phyloP scores from a whole-genome alignment of 176 grass and related monocot genomes.

The Aegilops bicornis region DNA sequence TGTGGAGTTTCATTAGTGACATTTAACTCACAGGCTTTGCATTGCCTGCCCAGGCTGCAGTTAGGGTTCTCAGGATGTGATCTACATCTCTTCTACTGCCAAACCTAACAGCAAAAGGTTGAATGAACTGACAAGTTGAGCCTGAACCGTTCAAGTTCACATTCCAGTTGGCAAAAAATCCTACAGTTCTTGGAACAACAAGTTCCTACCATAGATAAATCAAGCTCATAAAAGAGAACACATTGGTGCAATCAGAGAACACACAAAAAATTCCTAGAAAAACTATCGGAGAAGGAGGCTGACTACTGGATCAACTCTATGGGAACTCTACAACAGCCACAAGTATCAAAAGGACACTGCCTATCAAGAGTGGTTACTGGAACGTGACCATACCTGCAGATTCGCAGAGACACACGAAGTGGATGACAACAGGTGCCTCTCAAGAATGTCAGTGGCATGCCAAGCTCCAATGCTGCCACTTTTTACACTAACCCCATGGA shows the following conservation, averaged over 20 bases:
- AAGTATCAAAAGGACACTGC: background rate
- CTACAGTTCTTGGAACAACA: background rate
- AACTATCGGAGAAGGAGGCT: background rate
- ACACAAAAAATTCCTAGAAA: background rate
- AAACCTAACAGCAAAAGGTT: background rate
- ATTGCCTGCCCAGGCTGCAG: background rate
- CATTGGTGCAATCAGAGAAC: background rate
- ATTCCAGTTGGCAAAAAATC: background rate
- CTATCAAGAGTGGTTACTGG: background rate
- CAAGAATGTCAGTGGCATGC: background rate
- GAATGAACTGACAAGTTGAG: background rate
- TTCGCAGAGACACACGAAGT: background rate
- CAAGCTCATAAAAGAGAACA: background rate
- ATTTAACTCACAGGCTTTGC: background rate
- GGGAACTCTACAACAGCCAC: background rate
- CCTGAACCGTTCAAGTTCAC: background rate
- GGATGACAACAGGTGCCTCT: background rate
- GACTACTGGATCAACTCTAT: background rate
- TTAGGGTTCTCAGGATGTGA: background rate
- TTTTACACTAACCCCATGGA: background rate
- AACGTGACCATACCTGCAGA: background rate
- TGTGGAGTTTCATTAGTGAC: background rate
- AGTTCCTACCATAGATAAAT: background rate
- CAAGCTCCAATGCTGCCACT: background rate
- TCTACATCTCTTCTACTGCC: background rate